Conservation (phyloP, 495 filamentous ascomycete genomes). For the Penicillium diatomitis region DNA sequence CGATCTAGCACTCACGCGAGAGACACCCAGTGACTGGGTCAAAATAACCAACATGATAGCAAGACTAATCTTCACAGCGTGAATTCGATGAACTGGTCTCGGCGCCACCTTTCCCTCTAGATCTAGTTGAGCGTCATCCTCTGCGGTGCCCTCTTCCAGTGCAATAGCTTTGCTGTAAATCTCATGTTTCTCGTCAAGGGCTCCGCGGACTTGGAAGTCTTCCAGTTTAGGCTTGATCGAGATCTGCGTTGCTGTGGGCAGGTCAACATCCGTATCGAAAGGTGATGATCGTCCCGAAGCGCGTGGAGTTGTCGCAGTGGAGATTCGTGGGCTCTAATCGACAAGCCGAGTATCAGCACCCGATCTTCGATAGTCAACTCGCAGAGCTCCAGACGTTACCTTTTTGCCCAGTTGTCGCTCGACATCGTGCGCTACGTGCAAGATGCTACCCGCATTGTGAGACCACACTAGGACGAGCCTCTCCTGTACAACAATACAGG, state of each 20-base stretch:
- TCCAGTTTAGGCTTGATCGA: slow-evolving; percentile 8
- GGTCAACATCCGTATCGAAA: neutral
- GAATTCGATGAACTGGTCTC: neutral
- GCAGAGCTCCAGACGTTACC: neutral
- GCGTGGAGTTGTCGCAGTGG: neutral
- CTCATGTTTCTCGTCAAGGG: slow-evolving; percentile 8
- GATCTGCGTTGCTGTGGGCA: neutral
- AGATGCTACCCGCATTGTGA: slow-evolving; percentile 25
- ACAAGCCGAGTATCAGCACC: neutral
- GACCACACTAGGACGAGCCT: slow-evolving; percentile 30
- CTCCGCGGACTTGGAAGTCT: slow-evolving; percentile 3
- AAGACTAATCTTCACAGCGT: slow-evolving; percentile 12
- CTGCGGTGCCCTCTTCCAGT: slow-evolving; percentile 15
- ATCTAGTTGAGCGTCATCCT: neutral
- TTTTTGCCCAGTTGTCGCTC: slow-evolving; percentile 23
- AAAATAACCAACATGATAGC: slow-evolving; percentile 15
- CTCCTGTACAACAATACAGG: slow-evolving; percentile 14
- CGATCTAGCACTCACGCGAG: neutral
- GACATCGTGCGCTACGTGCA: slow-evolving; percentile 24
- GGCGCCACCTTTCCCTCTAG: neutral
- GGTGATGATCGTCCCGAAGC: slow-evolving; percentile 3
- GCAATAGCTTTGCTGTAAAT: slow-evolving; percentile 18
- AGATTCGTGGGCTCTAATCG: neutral
- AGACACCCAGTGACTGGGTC: slow-evolving; percentile 10
- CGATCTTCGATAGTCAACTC: too few relatives aligned